phyloP scores from a whole-genome alignment of 352 stramenopile genomes.

The Pythium volutum region DNA sequence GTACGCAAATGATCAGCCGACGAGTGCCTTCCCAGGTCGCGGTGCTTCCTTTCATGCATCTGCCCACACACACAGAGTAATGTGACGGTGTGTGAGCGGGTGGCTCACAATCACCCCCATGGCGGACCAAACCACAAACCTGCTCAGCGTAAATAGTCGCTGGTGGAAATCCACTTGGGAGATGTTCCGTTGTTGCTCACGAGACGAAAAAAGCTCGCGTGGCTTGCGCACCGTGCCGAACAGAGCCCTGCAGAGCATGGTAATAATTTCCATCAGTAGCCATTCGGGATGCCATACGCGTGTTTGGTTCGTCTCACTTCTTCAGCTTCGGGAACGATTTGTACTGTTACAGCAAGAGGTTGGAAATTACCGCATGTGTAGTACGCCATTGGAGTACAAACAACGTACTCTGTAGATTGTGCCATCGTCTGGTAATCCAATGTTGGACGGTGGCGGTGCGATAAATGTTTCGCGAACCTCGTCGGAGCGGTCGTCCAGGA shows the following conservation, averaged over 20 bases:
- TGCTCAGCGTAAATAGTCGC: conserved; percentile 58
- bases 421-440: conserved; percentile 73
- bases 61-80: conserved; percentile 6
- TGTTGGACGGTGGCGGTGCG: conserved; percentile 70
- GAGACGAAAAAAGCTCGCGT: conserved; percentile 64
- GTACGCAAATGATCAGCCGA: conserved; percentile 62
- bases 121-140: conserved; percentile 27
- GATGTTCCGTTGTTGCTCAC: conserved; percentile 73
- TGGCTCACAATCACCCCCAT: not conserved
- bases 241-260: conserved; percentile 33
- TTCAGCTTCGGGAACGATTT: conserved; percentile 79
- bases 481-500: conserved; percentile 72
- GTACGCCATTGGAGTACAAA: not conserved
- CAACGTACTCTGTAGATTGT: conserved; percentile 65
- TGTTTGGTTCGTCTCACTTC: conserved; percentile 40
- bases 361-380: not conserved
- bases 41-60: conserved; percentile 49
- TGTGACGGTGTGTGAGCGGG: not conserved
- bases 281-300: not conserved
- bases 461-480: conserved; percentile 85
- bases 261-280: not conserved
- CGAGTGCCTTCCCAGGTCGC: conserved; percentile 65
- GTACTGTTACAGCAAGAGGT: conserved; percentile 40
- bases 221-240: conserved; percentile 75
- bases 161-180: conserved; percentile 76